phyloP scores from a whole-genome alignment of 129 eudicot species.

The Scalesia atractyloides region DNA sequence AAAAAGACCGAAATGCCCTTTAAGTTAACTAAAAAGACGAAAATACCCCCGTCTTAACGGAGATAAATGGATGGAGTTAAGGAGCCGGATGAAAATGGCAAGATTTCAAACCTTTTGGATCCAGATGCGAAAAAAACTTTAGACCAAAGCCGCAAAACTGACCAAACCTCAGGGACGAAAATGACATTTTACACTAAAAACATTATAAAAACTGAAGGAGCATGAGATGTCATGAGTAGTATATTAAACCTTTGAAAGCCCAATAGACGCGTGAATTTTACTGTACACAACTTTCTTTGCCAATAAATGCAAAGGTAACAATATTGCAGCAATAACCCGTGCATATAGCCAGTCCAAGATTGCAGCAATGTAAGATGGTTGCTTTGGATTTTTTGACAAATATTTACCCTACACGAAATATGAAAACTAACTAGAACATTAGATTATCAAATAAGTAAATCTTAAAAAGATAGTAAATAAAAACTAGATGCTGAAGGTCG shows the following conservation, averaged over 20 bases:
- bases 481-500: slow-evolving; percentile 15
- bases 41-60: no score
- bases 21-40: no score
- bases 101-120: no score
- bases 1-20: no score
- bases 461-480: neutral
- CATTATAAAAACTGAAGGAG: slow-evolving; percentile 1
- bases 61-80: no score
- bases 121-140: no score
- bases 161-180: no score
- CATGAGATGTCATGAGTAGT: slow-evolving; percentile 9
- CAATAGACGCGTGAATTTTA: slow-evolving; percentile 82
- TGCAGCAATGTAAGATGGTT: slow-evolving; percentile 56
- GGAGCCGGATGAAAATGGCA: no score
- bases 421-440: slow-evolving; percentile 12
- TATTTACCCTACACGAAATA: slow-evolving; percentile 66
- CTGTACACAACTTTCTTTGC: slow-evolving; percentile 82
- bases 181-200: neutral
- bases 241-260: slow-evolving; percentile 78
- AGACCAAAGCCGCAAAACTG: no score
- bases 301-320: slow-evolving; percentile 78
- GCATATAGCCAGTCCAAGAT: slow-evolving; percentile 77
- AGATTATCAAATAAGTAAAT: slow-evolving; percentile 14
- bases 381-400: slow-evolving; percentile 54
- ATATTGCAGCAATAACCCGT: slow-evolving; percentile 59